Percentiles rank a stretch among this genome's conserved stretches.
Evolutionary conservation across 495 filamentous ascomycete genomes (phyloP).

Genomic region (Staphylotrichum longicolle): DNA sequence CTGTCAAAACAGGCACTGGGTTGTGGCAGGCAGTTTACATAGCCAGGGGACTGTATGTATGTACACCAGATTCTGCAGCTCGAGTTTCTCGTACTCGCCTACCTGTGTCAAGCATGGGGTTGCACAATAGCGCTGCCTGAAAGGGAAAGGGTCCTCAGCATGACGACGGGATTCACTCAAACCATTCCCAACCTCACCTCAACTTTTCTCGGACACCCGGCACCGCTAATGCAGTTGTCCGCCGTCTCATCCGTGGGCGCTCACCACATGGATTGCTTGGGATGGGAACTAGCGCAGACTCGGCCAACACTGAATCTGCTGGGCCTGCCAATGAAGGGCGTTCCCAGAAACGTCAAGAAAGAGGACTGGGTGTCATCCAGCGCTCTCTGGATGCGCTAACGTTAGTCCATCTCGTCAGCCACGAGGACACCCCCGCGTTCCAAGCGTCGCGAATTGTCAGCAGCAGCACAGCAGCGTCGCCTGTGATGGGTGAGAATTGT

Average conservation of each 20-base stretch:
- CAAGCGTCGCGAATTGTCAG: not conserved
- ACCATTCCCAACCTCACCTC: not conserved
- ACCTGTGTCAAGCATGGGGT: too few species aligned
- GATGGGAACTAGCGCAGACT: not conserved
- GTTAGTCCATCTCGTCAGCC: not conserved
- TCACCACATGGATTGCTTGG: conserved; percentile 1
- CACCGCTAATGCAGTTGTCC: conserved; percentile 1
- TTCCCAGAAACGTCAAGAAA: not conserved
- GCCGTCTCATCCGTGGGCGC: not conserved
- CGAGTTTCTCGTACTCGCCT: too few species aligned
- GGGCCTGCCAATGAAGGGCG: not conserved
- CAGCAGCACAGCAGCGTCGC: not conserved
- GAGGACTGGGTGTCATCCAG: not conserved
- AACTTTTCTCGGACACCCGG: not conserved
- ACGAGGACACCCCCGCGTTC: conserved; percentile 9
- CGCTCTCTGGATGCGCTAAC: not conserved
- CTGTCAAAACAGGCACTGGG: too few species aligned
- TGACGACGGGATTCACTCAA: too few species aligned
- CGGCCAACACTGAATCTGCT: too few species aligned
- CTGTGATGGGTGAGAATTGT: not conserved
- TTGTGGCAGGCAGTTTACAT: too few species aligned
- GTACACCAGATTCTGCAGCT: too few species aligned
- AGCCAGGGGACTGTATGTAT: too few species aligned
- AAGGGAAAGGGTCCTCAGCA: too few species aligned
- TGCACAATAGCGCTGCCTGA: too few species aligned